Evolutionary conservation across 768 basidiomycete species (phyloP).

Genomic region (Xerocomus potaroensis): DNA sequence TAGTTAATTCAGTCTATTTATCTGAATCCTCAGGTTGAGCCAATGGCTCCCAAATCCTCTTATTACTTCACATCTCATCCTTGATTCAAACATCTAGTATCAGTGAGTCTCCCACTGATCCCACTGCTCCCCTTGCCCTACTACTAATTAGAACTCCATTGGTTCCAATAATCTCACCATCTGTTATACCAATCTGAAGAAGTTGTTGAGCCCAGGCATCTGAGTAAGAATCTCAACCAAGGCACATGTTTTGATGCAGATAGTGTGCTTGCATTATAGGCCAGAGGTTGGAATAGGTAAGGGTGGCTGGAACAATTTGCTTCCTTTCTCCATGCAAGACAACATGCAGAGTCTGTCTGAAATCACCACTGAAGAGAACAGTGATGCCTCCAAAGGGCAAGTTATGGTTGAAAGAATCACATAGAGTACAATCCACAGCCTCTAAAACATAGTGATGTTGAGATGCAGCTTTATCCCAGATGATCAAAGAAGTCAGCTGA

Average conservation of each 20-base stretch:
- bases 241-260: slow-evolving; percentile 35
- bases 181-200: slow-evolving; percentile 30
- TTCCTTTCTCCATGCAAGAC: slow-evolving; percentile 33
- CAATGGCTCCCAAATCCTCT: too few species aligned
- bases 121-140: too few species aligned
- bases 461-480: not conserved
- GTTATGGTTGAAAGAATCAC: not conserved
- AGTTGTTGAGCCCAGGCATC: slow-evolving; percentile 36
- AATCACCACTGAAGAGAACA: not conserved
- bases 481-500: too few species aligned
- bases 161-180: not conserved
- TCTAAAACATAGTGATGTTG: not conserved
- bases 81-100: too few species aligned
- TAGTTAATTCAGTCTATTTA: too few species aligned
- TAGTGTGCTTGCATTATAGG: slow-evolving; percentile 25
- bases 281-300: slow-evolving; percentile 40
- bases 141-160: too few species aligned
- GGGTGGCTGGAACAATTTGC: slow-evolving; percentile 36
- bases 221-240: slow-evolving; percentile 26
- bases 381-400: not conserved
- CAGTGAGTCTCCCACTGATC: too few species aligned
- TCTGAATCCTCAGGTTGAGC: too few species aligned
- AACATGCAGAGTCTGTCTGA: slow-evolving; percentile 29
- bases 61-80: too few species aligned
- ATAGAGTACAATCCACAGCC: not conserved